A percentile compares a stretch with the other conserved stretches of the same genome.
Evolutionary conservation across 2,329 filamentous ascomycete genomes (phyloP).

Genomic region (Zasmidium angulare): DNA sequence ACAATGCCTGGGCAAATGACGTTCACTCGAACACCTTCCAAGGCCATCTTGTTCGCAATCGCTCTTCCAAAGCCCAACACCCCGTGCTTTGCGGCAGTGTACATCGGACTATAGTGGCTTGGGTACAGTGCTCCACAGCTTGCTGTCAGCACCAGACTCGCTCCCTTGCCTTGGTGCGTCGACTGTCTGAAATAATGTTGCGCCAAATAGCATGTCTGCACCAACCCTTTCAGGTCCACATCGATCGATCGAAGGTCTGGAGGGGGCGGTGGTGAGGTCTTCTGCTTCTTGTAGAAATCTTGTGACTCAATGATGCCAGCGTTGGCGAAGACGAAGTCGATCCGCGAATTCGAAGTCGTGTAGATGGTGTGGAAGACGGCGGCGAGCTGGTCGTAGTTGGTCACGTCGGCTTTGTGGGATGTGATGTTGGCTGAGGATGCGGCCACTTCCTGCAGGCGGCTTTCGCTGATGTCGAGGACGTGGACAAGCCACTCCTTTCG

Average conservation of each 20-base stretch:
- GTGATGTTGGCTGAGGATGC: constrained; percentile 28
- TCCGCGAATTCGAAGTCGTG: constrained; percentile 27
- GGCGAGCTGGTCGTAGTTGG: constrained; percentile 36
- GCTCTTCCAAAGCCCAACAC: constrained; percentile 43
- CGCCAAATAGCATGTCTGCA: constrained; percentile 39
- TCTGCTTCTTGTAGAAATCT: constrained; percentile 42
- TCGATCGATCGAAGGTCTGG: constrained; percentile 40
- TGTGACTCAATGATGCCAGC: constrained; percentile 46
- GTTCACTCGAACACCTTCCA: constrained; percentile 41
- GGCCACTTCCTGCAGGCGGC: constrained; percentile 34
- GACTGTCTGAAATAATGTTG: constrained; percentile 38
- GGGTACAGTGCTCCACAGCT: constrained; percentile 17
- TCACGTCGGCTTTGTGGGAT: constrained; percentile 43
- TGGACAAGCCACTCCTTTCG: constrained; percentile 42
- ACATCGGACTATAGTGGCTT: constrained; percentile 36
- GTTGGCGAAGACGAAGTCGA: constrained; percentile 54
- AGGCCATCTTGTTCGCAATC: constrained; percentile 36
- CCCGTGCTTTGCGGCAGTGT: constrained; percentile 42
- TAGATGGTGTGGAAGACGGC: constrained; percentile 41
- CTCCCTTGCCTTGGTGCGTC: constrained; percentile 8
- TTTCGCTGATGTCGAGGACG: constrained; percentile 41
- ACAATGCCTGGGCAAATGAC: constrained; percentile 41
- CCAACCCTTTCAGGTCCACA: constrained; percentile 41
- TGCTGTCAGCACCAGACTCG: constrained; percentile 14
- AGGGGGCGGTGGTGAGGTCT: constrained; percentile 22